phyloP scores from a whole-genome alignment of 2,329 filamentous ascomycete genomes.

The Colletotrichum plurivorum region DNA sequence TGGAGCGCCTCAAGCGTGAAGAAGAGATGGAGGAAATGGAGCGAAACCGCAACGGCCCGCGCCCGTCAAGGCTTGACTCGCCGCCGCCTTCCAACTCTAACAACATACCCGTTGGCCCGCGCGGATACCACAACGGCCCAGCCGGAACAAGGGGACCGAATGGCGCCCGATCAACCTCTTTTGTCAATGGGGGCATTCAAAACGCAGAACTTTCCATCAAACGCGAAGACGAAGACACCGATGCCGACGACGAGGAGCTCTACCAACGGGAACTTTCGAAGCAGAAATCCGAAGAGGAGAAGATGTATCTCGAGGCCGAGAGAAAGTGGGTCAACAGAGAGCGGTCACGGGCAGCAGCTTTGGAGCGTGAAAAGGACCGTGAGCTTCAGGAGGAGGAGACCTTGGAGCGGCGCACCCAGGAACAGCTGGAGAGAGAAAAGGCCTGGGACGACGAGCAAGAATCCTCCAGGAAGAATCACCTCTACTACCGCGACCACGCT shows the following conservation, averaged over 20 bases:
- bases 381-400: conserved; percentile 82
- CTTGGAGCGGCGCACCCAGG: conserved; percentile 75
- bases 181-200: conserved; percentile 83
- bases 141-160: conserved; percentile 77
- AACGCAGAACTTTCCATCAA: conserved; percentile 71
- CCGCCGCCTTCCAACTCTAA: conserved; percentile 77
- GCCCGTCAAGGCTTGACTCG: conserved; percentile 78
- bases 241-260: conserved; percentile 89
- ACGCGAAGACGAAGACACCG: conserved; percentile 87
- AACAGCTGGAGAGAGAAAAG: conserved; percentile 73
- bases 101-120: conserved; percentile 82
- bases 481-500: conserved; percentile 90
- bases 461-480: conserved; percentile 76
- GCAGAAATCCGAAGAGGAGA: conserved; percentile 82
- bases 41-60: conserved; percentile 76
- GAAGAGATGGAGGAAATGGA: conserved; percentile 94
- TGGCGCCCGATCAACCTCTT: conserved; percentile 74
- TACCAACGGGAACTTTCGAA: conserved; percentile 80
- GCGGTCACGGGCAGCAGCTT: conserved; percentile 83
- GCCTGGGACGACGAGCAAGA: conserved; percentile 96
- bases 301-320: conserved; percentile 86
- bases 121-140: conserved; percentile 80
- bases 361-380: conserved; percentile 87
- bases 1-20: conserved; percentile 88
- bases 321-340: conserved; percentile 93